Base-by-base conservation (phyloP, 805 yeast genomes). In the Grigorovia transvaalensis region DNA sequence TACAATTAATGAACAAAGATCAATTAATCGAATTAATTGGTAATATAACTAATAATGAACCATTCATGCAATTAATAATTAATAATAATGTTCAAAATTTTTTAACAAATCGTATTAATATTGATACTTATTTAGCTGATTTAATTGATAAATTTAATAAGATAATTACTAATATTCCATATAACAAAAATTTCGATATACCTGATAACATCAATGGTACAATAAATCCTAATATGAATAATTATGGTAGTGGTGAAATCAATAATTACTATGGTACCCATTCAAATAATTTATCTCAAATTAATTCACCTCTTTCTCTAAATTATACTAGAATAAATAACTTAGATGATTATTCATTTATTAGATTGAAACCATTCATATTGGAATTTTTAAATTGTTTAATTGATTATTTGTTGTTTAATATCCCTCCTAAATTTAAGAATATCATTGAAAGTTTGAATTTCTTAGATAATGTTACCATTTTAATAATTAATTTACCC, bases 271-370 rank as follows among this genome's bases (percentile, higher is more conserved):
- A 7, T 44, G 33, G 6, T 13, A n/a, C 19, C 12, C 20, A 46
- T 38, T 38, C 17, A 15, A 38, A 38, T 38, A 38, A 38, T 15
- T 15, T 13, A 12, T 13, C 17, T 12, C 17, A 4, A 3, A 38
- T 4, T 7, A 38, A 38, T 15, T 38, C 42, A 13, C 42, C 42
- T 13, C 17, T 38, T 38, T 38, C 42, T 7, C 15, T 38, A 38
- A n/a, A 38, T 15, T 38, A 38, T 38, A 38, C 9, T 38, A 40
- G 29, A 18, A 53, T 48, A 41, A 53, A 54, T 30, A 53, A 51
- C 46, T 48, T 62, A 38, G 65, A 66, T 53, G 71, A 67, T 49
- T 68, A 68, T 53, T 63, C 70, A n/a, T 67, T 68, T 56, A 65
- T 63, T 29, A 60, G 70, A 45, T 56, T 68, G 55, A 68, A 66